A percentile compares a stretch with the other conserved stretches of the same genome.
phyloP scores from a whole-genome alignment of 2,329 filamentous ascomycete species.

The Alternaria triticina region DNA sequence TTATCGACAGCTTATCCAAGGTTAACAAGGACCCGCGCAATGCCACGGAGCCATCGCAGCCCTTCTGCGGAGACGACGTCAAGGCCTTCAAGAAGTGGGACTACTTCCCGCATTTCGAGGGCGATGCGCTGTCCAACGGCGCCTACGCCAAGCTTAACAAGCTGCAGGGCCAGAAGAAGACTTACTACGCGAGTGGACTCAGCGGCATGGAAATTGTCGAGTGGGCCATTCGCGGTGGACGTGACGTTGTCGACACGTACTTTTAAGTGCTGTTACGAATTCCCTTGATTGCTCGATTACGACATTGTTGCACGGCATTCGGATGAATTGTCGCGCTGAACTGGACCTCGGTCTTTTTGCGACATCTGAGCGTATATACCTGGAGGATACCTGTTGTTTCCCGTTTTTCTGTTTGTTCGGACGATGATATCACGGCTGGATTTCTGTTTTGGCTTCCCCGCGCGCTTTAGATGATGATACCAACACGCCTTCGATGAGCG shows the following conservation, averaged over 20 bases:
- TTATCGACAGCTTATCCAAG: conserved; percentile 39
- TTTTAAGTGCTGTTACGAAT: conserved; percentile 25
- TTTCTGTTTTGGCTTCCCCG: conserved; percentile 13
- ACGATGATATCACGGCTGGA: conserved; percentile 7
- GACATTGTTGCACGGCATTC: background rate
- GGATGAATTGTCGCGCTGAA: background rate
- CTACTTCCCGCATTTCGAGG: conserved; percentile 48
- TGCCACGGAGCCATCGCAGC: conserved; percentile 23
- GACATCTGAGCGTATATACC: background rate
- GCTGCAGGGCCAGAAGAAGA: conserved; percentile 47
- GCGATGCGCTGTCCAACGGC: conserved; percentile 31
- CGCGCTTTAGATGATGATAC: conserved; percentile 2
- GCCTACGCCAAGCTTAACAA: conserved; percentile 41
- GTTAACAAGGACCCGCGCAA: conserved; percentile 49
- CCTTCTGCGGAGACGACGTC: conserved; percentile 32
- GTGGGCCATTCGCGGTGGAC: conserved; percentile 44
- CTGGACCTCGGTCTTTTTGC: background rate
- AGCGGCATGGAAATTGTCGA: conserved; percentile 49
- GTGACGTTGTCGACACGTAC: conserved; percentile 44
- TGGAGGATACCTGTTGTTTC: background rate
- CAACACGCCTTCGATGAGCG: conserved; percentile 34
- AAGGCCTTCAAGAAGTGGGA: conserved; percentile 48
- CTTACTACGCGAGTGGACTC: conserved; percentile 46
- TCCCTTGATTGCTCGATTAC: background rate
- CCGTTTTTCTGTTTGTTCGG: background rate